Base-by-base conservation (phyloP, 2,329 filamentous ascomycete genomes). In the Nemania sp. region DNA sequence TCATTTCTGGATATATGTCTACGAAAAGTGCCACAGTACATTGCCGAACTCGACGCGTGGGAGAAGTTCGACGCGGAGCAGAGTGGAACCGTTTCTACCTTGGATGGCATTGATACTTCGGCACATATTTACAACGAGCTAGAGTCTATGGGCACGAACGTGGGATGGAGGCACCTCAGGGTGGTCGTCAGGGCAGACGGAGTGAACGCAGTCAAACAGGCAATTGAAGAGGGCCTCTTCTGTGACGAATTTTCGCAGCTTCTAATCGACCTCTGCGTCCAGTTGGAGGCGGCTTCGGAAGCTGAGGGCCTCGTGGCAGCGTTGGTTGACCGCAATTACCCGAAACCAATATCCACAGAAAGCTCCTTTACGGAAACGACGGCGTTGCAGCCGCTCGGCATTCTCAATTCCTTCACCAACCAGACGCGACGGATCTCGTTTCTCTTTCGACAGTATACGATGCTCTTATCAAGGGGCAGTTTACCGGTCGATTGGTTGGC, bases 1-100 rank as follows among this genome's bases (percentile, higher is more conserved):
- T 81, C 81, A 4, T 73, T 85, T 10, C 61, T 84, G 17, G 77
- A 78, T 18, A 80, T 81, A 76, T 82, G 80, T 58, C 73, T 85
- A 5, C 74, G 77, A 54, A 78, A 76, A 60, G 72, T 85, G 13
- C 82, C 82, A 1, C 72, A 74, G 15, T 83, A 80, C 63, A 79
- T 83, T 34, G 68, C 72, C 1, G 74, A 76, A 34, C 77, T 82
- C n/a, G 78, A 83, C 57, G 69, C 70, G 1, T 75, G 75, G 72
- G 76, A 80, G 53, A 68, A 70, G 32, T 65, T 71, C 12, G 74
- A 80, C 18, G 72, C 77, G 3, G 73, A 78, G 52, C 66, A 74
- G 42, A 71, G 73, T 12, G 78, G 77, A 2, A 75, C 74, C 0
- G 67, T 72, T 15, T 74, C 74, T 11, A 70, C 70, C 0, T 65